phyloP scores from a whole-genome alignment of 495 filamentous ascomycete genomes.

The Aspergillus asperescens region DNA sequence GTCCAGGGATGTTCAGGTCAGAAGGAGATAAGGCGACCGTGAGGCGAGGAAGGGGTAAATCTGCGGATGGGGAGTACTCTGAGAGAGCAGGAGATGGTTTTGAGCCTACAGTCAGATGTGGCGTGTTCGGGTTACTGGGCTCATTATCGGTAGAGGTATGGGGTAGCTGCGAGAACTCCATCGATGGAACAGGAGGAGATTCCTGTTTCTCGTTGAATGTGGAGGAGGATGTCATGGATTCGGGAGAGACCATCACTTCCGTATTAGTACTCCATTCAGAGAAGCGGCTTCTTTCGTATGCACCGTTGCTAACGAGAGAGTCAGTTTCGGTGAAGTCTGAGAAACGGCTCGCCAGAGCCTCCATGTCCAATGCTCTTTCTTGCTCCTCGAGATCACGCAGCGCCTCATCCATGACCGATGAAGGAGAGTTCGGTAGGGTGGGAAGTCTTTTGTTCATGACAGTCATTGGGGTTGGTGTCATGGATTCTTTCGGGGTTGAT shows the following conservation, averaged over 20 bases:
- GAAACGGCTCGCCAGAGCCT: conserved; percentile 38
- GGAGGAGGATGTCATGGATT: conserved; percentile 35
- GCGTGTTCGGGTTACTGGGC: conserved; percentile 36
- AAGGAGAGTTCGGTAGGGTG: conserved; percentile 43
- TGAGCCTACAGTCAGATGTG: conserved; percentile 34
- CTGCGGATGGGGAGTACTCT: conserved; percentile 29
- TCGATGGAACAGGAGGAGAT: conserved; percentile 18
- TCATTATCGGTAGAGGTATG: conserved; percentile 22
- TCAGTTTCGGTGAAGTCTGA: conserved; percentile 41
- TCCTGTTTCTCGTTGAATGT: conserved; percentile 27
- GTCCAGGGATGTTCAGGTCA: conserved; percentile 29
- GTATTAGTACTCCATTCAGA: conserved; percentile 46
- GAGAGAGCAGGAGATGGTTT: conserved; percentile 32
- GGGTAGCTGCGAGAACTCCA: conserved; percentile 24
- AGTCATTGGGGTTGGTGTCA: conserved; percentile 29
- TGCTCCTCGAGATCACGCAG: conserved; percentile 38
- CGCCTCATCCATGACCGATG: conserved; percentile 46
- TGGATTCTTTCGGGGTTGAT: conserved; percentile 14
- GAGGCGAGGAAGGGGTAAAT: conserved; percentile 28
- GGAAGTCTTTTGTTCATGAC: conserved; percentile 41
- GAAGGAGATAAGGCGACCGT: conserved; percentile 30
- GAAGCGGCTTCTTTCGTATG: conserved; percentile 39
- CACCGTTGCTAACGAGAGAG: conserved; percentile 22
- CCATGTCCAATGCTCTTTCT: conserved; percentile 31
- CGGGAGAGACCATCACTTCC: conserved; percentile 34